These are phyloP conservation scores for Osmanthus fragrans DNA, from an alignment of 257 asterid species.

Conservation along the genomic window DNA sequence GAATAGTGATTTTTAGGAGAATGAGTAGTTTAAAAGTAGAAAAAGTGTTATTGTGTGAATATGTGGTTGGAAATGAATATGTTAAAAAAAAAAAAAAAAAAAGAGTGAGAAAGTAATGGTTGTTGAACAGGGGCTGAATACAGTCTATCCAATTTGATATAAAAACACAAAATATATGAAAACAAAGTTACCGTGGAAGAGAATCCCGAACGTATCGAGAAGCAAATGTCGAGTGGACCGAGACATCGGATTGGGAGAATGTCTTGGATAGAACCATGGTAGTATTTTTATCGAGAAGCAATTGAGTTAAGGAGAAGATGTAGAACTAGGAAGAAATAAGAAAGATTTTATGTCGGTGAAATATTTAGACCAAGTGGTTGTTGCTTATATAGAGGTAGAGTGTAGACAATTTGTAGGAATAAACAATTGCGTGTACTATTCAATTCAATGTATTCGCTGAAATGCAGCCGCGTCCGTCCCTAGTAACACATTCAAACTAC, in stretches of 20 bases:
- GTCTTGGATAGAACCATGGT: slow-evolving; percentile 73
- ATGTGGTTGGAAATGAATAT: too few relatives aligned
- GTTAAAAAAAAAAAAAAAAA: too few relatives aligned
- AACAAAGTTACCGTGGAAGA: slow-evolving; percentile 63
- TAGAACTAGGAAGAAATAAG: not conserved
- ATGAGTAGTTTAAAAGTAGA: too few relatives aligned
- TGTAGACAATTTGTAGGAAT: not conserved
- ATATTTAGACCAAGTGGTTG: not conserved
- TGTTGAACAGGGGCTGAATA: too few relatives aligned
- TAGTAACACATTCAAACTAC: not conserved
- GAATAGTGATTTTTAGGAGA: too few relatives aligned
- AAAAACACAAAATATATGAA: too few relatives aligned
- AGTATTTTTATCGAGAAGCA: not conserved
- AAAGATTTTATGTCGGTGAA: not conserved
- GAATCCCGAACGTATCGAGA: slow-evolving; percentile 72
- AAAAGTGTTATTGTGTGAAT: too few relatives aligned
- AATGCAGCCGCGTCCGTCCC: not conserved
- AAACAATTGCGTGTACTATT: not conserved
- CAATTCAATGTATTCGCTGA: too few relatives aligned
- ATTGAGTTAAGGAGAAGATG: not conserved
- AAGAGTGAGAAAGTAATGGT: too few relatives aligned
- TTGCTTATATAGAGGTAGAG: not conserved
- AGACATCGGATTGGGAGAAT: slow-evolving; percentile 51
- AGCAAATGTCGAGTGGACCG: slow-evolving; percentile 76
- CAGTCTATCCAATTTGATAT: too few relatives aligned